A percentile compares a stretch with the other conserved stretches of the same genome.
These are phyloP conservation scores for Coffea humblotiana DNA, from an alignment of 305 asterid genomes.

Conservation along the genomic window DNA sequence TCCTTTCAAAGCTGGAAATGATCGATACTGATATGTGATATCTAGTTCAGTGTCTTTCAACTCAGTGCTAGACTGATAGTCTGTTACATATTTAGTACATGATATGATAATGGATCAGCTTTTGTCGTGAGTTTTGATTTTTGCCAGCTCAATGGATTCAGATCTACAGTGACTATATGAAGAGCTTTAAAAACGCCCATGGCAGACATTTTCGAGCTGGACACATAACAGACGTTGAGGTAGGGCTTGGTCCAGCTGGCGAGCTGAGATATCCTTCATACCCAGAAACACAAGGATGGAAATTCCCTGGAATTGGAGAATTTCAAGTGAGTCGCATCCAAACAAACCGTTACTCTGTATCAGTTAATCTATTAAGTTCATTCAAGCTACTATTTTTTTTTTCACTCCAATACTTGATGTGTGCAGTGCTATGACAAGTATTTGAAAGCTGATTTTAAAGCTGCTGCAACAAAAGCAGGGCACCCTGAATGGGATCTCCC, in stretches of 20 bases:
- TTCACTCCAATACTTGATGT: background rate
- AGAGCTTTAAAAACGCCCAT: slow-evolving; percentile 60
- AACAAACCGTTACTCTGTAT: background rate
- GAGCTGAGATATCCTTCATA: slow-evolving; percentile 84
- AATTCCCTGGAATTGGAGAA: slow-evolving; percentile 84
- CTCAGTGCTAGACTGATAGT: background rate
- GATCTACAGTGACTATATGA: slow-evolving; percentile 79
- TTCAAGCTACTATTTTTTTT: too few species aligned
- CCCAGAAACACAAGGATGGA: slow-evolving; percentile 73
- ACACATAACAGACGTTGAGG: slow-evolving; percentile 67
- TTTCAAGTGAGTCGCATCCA: slow-evolving; percentile 50
- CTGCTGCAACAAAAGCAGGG: slow-evolving; percentile 52
- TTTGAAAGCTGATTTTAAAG: slow-evolving; percentile 44
- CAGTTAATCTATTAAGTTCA: too few species aligned
- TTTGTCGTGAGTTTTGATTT: too few species aligned
- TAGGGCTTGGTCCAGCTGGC: slow-evolving; percentile 87
- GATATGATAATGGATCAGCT: too few species aligned
- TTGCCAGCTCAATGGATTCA: slow-evolving; percentile 7
- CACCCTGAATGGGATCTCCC: slow-evolving; percentile 64
- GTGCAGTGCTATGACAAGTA: slow-evolving; percentile 73
- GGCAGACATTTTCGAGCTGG: slow-evolving; percentile 53
- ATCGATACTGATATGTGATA: too few species aligned
- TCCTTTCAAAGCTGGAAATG: too few species aligned
- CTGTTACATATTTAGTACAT: too few species aligned
- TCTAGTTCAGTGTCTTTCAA: background rate